A percentile compares a stretch with the other conserved stretches of the same genome.
Conservation (phyloP, 2,329 filamentous ascomycete species). For the Metarhizium sp. region DNA sequence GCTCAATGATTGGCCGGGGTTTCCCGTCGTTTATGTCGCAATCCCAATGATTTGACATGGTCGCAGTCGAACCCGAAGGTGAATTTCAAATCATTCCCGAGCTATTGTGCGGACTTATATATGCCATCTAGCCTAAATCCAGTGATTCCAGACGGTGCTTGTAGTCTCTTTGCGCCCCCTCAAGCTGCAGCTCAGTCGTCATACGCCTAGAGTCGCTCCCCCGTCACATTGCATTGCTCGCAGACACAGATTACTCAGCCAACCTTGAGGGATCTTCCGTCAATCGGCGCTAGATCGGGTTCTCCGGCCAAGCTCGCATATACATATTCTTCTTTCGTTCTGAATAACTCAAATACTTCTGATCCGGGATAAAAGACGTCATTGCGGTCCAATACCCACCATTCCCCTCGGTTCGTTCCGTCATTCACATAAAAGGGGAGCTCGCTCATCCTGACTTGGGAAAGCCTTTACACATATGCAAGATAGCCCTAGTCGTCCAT, state of each 20-base stretch:
- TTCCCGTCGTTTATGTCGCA: background rate
- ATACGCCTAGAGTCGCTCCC: no score
- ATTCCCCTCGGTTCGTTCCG: background rate
- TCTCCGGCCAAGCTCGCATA: background rate
- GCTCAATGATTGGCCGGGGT: background rate
- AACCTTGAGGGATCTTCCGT: background rate
- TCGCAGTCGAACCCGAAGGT: no score
- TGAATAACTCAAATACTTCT: background rate
- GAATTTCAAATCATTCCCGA: conserved; percentile 2
- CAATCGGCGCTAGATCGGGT: background rate
- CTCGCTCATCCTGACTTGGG: background rate
- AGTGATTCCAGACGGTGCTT: background rate
- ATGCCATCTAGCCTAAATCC: background rate
- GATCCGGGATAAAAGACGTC: conserved; percentile 3
- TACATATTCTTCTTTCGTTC: background rate
- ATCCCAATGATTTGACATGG: background rate
- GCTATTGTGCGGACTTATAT: no score
- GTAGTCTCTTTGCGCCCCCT: no score
- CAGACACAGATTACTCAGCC: background rate
- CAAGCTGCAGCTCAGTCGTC: no score
- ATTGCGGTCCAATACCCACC: background rate
- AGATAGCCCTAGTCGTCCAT: conserved; percentile 3
- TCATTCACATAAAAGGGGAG: background rate
- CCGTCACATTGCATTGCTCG: no score
- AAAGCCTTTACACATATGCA: background rate